These are phyloP conservation scores for Phytophthora citricola DNA, from an alignment of 352 stramenopile species.

Conservation along the genomic window DNA sequence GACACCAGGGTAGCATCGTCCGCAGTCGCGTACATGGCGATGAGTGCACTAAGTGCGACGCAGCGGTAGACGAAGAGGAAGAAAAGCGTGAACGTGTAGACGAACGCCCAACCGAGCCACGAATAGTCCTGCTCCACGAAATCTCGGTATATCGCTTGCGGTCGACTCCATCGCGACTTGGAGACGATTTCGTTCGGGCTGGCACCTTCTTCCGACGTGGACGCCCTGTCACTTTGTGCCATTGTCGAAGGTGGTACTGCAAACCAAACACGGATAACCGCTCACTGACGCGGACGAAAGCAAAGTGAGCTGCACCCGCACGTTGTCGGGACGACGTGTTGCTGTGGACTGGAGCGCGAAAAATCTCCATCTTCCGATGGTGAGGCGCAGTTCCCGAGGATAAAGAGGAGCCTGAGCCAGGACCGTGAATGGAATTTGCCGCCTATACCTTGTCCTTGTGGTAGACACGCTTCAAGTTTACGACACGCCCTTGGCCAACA, in stretches of 20 bases:
- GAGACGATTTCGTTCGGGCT: background rate
- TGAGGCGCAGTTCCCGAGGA: no score
- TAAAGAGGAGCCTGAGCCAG: no score
- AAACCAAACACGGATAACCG: background rate
- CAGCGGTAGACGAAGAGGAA: slow-evolving; percentile 40
- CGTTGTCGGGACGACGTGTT: background rate
- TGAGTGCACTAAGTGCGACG: slow-evolving; percentile 21
- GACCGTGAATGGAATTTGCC: no score
- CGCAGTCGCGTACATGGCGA: slow-evolving; percentile 28
- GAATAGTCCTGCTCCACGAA: slow-evolving; percentile 3
- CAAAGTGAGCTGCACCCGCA: background rate
- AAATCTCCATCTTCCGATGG: no score
- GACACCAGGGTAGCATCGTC: slow-evolving; percentile 20
- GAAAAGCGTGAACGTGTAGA: slow-evolving; percentile 28
- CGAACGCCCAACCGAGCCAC: slow-evolving; percentile 44
- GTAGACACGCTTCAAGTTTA: no score
- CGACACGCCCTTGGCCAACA: no score
- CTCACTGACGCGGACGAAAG: slow-evolving; percentile 5
- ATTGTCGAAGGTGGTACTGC: background rate
- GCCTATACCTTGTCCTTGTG: no score
- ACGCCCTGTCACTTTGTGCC: background rate
- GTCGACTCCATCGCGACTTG: background rate
- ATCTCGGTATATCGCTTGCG: background rate
- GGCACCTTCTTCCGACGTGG: background rate
- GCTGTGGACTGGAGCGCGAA: no score